These are phyloP conservation scores for Naganishia sp. DNA, from an alignment of 1,284 basidiomycete species.

Conservation along the genomic window DNA sequence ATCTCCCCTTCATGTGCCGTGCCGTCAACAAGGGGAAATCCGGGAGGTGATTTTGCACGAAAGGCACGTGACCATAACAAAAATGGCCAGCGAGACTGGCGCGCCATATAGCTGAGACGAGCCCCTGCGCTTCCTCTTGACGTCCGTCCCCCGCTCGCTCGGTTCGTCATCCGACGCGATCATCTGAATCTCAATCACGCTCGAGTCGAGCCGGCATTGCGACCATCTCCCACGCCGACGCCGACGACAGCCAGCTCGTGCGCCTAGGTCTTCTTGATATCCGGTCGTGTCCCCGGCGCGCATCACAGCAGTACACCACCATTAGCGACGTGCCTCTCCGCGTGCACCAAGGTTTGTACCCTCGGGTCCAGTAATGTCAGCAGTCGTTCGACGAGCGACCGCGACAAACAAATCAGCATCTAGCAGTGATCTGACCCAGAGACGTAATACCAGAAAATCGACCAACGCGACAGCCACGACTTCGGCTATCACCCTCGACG, in stretches of 20 bases:
- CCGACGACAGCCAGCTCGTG: no score
- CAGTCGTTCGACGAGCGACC: slow-evolving; percentile 28
- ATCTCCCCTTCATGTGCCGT: no score
- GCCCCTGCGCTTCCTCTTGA: no score
- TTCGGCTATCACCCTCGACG: neutral
- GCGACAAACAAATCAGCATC: slow-evolving; percentile 17
- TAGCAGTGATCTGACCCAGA: slow-evolving; percentile 26
- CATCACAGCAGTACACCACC: neutral
- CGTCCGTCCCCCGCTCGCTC: no score
- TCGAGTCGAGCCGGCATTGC: no score
- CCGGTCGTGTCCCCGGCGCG: neutral
- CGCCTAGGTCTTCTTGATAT: slow-evolving; percentile 4
- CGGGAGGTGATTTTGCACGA: no score
- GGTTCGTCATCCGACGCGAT: neutral
- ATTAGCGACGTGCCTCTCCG: neutral
- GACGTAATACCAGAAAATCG: slow-evolving; percentile 25
- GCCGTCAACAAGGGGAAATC: no score
- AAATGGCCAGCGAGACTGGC: no score
- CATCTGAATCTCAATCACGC: slow-evolving; percentile 1
- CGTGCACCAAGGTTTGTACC: slow-evolving; percentile 19
- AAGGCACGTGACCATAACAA: no score
- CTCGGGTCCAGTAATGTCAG: slow-evolving; percentile 26
- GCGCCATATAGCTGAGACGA: no score
- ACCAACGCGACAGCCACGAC: neutral
- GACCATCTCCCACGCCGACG: no score